These are phyloP conservation scores for Limonium bicolor DNA, from an alignment of 148 eudicot genomes.

Conservation along the genomic window DNA sequence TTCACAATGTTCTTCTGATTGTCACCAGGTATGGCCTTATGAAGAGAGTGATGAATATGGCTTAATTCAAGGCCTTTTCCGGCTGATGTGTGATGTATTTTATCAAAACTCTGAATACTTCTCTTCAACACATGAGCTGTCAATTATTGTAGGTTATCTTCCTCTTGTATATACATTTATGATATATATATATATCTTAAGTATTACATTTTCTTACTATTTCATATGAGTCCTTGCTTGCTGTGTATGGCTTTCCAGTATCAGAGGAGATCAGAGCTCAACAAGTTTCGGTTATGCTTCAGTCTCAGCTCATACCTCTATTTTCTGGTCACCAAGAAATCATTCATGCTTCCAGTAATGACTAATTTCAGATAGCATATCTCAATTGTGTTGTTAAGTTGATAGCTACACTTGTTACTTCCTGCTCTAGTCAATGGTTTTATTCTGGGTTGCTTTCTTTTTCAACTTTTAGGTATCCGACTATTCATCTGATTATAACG, in stretches of 20 bases:
- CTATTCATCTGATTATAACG: slow-evolving; percentile 24
- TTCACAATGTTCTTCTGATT: neutral
- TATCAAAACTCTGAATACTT: slow-evolving; percentile 40
- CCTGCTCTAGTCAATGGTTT: neutral
- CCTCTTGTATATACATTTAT: slow-evolving; percentile 20
- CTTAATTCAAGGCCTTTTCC: slow-evolving; percentile 75
- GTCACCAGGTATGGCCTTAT: slow-evolving; percentile 78
- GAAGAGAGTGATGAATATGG: slow-evolving; percentile 83
- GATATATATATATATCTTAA: too few relatives aligned
- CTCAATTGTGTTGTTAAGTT: slow-evolving; percentile 37
- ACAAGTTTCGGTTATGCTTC: slow-evolving; percentile 59
- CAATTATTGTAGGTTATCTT: too few relatives aligned
- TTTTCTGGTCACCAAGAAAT: slow-evolving; percentile 68
- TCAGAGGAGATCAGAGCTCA: slow-evolving; percentile 56
- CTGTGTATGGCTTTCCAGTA: slow-evolving; percentile 27
- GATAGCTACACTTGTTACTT: neutral
- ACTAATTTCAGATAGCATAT: too few relatives aligned
- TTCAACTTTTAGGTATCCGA: slow-evolving; percentile 39
- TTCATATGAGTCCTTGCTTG: too few relatives aligned
- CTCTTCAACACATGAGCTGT: too few relatives aligned
- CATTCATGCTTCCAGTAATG: too few relatives aligned
- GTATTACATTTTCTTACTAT: too few relatives aligned
- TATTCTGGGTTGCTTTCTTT: neutral
- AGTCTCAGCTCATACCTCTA: slow-evolving; percentile 85
- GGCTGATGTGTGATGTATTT: slow-evolving; percentile 66